Percentiles rank a stretch among this genome's conserved stretches.
Evolutionary conservation across 208 protist genomes (phyloP).

Genomic region (Trypanosoma lewisi): DNA sequence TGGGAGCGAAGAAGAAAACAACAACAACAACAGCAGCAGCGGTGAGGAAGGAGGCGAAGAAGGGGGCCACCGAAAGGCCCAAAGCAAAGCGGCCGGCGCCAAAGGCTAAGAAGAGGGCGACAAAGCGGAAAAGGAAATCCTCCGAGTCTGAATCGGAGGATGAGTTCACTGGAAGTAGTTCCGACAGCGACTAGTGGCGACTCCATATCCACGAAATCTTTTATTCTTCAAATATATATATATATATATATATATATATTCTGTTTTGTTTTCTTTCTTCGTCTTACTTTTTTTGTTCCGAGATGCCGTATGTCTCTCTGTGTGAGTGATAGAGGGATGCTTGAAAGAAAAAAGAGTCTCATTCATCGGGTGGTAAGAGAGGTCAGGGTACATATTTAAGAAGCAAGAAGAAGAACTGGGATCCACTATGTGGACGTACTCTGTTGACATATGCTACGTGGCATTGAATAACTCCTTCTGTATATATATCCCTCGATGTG

Average conservation of each 20-base stretch:
- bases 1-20: slow-evolving; percentile 21
- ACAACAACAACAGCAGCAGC: slow-evolving; percentile 16
- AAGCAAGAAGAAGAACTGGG: too few species aligned
- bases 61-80: slow-evolving; percentile 26
- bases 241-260: too few species aligned
- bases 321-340: neutral
- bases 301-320: neutral
- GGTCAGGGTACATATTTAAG: too few species aligned
- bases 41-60: slow-evolving; percentile 30
- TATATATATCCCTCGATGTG: too few species aligned
- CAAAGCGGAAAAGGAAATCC: slow-evolving; percentile 12
- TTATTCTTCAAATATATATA: neutral
- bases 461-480: too few species aligned
- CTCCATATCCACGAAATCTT: neutral
- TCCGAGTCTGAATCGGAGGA: slow-evolving; percentile 24
- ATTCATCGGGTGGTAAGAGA: too few species aligned
- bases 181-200: slow-evolving; percentile 19
- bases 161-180: slow-evolving; percentile 21
- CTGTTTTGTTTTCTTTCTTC: neutral
- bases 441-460: too few species aligned
- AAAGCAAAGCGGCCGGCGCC: slow-evolving; percentile 18
- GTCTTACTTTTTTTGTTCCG: neutral
- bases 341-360: too few species aligned
- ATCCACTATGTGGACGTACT: too few species aligned
- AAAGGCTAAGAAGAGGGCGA: slow-evolving; percentile 12